These are phyloP conservation scores for Hirsutella thompsonii DNA, from an alignment of 2,329 filamentous ascomycete species.

Conservation along the genomic window DNA sequence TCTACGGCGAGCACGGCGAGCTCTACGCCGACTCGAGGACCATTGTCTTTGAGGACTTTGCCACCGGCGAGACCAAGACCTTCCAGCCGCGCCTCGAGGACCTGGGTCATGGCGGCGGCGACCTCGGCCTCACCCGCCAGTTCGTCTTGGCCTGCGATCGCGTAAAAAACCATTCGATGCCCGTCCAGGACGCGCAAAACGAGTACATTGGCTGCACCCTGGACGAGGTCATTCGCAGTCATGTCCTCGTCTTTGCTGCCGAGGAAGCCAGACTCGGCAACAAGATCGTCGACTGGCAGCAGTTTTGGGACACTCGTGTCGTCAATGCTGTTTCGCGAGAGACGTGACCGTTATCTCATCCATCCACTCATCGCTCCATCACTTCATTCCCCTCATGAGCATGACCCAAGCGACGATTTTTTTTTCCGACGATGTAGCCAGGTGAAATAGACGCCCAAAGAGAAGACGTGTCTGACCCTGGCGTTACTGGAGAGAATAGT, in stretches of 20 bases:
- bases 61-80: constrained; percentile 18
- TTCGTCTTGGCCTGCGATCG: constrained; percentile 73
- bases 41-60: constrained; percentile 58
- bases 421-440: too few species aligned
- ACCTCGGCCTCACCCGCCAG: constrained; percentile 54
- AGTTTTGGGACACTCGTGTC: constrained; percentile 53
- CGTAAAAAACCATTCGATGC: constrained; percentile 59
- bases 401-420: too few species aligned
- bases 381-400: too few species aligned
- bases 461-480: too few species aligned
- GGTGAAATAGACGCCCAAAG: too few species aligned
- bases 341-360: not conserved
- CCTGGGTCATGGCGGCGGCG: constrained; percentile 26
- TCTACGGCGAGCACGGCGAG: constrained; percentile 81
- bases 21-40: constrained; percentile 69
- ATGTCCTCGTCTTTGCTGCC: constrained; percentile 87
- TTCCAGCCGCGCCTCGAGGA: constrained; percentile 20
- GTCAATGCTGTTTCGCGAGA: constrained; percentile 5
- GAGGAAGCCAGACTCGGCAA: constrained; percentile 66
- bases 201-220: constrained; percentile 69
- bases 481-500: too few species aligned
- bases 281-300: constrained; percentile 59
- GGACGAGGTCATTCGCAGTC: constrained; percentile 78
- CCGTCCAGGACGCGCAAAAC: constrained; percentile 58
- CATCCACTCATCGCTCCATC: not conserved